Evolutionary conservation across 495 filamentous ascomycete species (phyloP).

Genomic region (Delitschia confertaspora): DNA sequence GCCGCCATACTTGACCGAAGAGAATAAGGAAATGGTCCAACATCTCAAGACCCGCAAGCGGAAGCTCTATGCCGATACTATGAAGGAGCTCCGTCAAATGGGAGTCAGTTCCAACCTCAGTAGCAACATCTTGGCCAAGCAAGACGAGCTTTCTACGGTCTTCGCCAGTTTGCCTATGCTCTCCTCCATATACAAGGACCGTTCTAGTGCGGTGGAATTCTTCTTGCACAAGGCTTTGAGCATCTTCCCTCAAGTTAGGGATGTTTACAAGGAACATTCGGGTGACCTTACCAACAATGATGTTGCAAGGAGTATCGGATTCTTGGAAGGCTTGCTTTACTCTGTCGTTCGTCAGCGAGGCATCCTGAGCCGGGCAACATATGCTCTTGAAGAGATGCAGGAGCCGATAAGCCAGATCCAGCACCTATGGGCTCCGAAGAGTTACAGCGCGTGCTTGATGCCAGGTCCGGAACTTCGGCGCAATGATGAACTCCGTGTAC

Average conservation of each 20-base stretch:
- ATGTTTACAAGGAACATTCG: conserved; percentile 59
- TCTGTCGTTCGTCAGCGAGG: conserved; percentile 57
- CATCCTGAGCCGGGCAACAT: conserved; percentile 1
- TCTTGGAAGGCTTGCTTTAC: conserved; percentile 71
- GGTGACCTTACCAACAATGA: conserved; percentile 75
- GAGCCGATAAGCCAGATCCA: not conserved
- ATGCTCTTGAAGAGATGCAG: conserved; percentile 5
- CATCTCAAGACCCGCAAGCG: conserved; percentile 86
- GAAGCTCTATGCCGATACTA: conserved; percentile 78
- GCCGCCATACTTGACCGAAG: conserved; percentile 62
- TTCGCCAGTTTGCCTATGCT: conserved; percentile 43
- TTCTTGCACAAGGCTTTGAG: conserved; percentile 73
- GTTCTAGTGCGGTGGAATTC: conserved; percentile 45
- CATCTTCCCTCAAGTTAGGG: conserved; percentile 56
- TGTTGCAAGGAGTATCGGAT: conserved; percentile 65
- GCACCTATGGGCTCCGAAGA: not conserved
- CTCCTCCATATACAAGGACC: conserved; percentile 25
- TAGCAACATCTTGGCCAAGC: conserved; percentile 56
- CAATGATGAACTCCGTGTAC: not conserved
- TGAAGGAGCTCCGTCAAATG: conserved; percentile 76
- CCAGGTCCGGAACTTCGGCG: conserved; percentile 1
- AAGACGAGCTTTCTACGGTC: conserved; percentile 59
- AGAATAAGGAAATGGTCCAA: conserved; percentile 70
- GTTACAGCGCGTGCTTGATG: not conserved
- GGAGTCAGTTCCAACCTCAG: conserved; percentile 75